Evolutionary conservation across 192 early-diverging fungal species (phyloP).

Genomic region (Backusella tarrabulga): DNA sequence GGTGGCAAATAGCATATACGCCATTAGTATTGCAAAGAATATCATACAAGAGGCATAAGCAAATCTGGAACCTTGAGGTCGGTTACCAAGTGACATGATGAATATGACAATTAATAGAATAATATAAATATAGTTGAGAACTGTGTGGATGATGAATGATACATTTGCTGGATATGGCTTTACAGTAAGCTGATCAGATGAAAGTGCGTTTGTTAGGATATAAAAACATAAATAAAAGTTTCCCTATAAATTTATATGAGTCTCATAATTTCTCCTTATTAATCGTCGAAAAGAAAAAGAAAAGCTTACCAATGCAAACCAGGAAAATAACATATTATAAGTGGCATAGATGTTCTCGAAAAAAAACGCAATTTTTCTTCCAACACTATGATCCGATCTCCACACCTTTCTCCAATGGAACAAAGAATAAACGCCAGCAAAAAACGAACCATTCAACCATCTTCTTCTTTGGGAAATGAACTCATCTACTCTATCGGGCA

Average conservation of each 20-base stretch:
- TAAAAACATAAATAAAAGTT: constrained; percentile 65
- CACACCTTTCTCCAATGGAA: constrained; percentile 61
- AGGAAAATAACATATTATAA: constrained; percentile 70
- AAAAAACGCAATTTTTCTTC: constrained; percentile 56
- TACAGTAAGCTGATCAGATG: constrained; percentile 8
- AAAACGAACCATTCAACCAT: constrained; percentile 84
- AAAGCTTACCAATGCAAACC: constrained; percentile 71
- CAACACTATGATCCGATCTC: constrained; percentile 44
- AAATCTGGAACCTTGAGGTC: constrained; percentile 71
- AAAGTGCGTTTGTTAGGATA: constrained; percentile 44
- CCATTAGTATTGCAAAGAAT: constrained; percentile 86
- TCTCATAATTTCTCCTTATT: constrained; percentile 19
- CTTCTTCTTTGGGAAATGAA: constrained; percentile 77
- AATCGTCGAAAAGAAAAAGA: not conserved
- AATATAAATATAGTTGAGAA: constrained; percentile 45
- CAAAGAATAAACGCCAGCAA: constrained; percentile 69
- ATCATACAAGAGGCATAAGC: constrained; percentile 71
- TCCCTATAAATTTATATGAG: constrained; percentile 52
- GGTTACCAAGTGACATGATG: constrained; percentile 89
- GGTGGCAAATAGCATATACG: constrained; percentile 78
- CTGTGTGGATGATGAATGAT: constrained; percentile 34
- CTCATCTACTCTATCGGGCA: constrained; percentile 64
- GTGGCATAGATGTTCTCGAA: constrained; percentile 70
- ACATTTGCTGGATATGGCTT: constrained; percentile 37
- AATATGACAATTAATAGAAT: constrained; percentile 79